A percentile compares a stretch with the other conserved stretches of the same genome.
phyloP scores from a whole-genome alignment of 805 yeast species.

The Saturnispora besseyi region DNA sequence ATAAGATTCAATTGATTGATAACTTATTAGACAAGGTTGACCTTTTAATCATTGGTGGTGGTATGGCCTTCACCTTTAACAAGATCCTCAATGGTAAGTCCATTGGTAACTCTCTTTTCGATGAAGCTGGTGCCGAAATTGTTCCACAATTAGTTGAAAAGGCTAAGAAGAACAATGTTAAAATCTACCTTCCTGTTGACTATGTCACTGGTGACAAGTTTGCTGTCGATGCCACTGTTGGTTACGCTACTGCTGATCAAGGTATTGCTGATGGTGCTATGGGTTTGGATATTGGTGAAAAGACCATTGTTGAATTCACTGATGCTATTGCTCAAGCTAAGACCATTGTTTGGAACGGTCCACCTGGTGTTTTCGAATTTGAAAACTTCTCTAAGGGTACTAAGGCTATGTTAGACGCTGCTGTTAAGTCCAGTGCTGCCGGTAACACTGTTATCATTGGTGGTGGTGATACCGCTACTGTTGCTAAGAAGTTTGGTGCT shows the following conservation, averaged over 20 bases:
- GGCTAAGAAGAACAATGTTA: slow-evolving; percentile 94
- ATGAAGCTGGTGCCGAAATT: slow-evolving; percentile 89
- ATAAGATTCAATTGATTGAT: slow-evolving; percentile 97
- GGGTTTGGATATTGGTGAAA: slow-evolving; percentile 95
- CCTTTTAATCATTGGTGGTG: slow-evolving; percentile 94
- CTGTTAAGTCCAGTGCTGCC: slow-evolving; percentile 72
- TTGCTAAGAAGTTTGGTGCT: slow-evolving; percentile 96
- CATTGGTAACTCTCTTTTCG: slow-evolving; percentile 89
- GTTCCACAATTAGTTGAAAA: slow-evolving; percentile 88
- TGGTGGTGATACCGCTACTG: slow-evolving; percentile 99
- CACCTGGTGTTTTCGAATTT: slow-evolving; percentile 99
- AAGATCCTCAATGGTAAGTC: slow-evolving; percentile 77
- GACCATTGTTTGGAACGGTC: slow-evolving; percentile 99
- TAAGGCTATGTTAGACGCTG: slow-evolving; percentile 80
- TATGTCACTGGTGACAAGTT: slow-evolving; percentile 93
- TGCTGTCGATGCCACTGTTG: slow-evolving; percentile 81
- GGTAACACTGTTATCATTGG: slow-evolving; percentile 97
- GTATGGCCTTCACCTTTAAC: slow-evolving; percentile 99
- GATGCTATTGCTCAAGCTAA: slow-evolving; percentile 84
- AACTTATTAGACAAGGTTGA: slow-evolving; percentile 94
- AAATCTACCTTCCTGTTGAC: slow-evolving; percentile 90
- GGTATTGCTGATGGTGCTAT: slow-evolving; percentile 95
- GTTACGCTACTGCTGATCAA: slow-evolving; percentile 74
- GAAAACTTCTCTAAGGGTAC: slow-evolving; percentile 89
- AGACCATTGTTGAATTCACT: slow-evolving; percentile 70